Base-by-base conservation (phyloP, 225 moss, liverwort and hornwort genomes). In the Physcomitrium patens region DNA sequence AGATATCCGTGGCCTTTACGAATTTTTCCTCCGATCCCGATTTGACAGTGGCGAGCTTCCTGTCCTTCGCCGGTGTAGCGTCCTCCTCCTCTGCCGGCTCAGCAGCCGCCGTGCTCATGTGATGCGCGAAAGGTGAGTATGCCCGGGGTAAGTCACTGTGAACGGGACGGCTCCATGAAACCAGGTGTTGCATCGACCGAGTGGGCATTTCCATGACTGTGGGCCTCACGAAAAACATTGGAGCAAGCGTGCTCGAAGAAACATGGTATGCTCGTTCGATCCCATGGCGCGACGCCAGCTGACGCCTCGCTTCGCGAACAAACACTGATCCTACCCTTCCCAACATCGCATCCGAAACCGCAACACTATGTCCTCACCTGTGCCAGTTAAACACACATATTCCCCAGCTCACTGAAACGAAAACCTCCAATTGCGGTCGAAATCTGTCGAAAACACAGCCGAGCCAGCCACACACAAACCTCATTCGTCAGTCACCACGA, bases 41-140 rank as follows among this genome's bases (percentile, higher is more conserved):
- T 26, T 58, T 53, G 63, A 53, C 13, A 8, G 53, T 24, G 1
- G 67, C 6, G 7, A 3, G 15, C 41, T 56, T 28, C 41, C 23
- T 50, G 1, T 60, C 55, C 50, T 65, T 41, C 3, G 47, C 15
- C 16, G 78, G 53, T 11, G 47, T 70, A 19, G 62, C 10, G 27
- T 83, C 74, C 24, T 75, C 63, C 10, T 63, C 79, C 10, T 63
- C 79, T 15, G 1, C 49, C 24, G 54, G 23, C 31, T 60, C 53
- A 5, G 50, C 67, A 10, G 82, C 47, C 8, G 73, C 68, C 47
- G 84, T 79, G 74, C 87, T 87, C 87, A 87, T 84, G 67, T 84
- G 79, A 44, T 72, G 79, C 18, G 80, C 55, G 31, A 82, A 82
- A 20, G 87, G 87, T 27, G 87, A 82, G 77, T 79, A 84, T 37